These are phyloP conservation scores for Rhodotorula kratochvilovae DNA, from an alignment of 768 basidiomycete genomes.

Conservation along the genomic window DNA sequence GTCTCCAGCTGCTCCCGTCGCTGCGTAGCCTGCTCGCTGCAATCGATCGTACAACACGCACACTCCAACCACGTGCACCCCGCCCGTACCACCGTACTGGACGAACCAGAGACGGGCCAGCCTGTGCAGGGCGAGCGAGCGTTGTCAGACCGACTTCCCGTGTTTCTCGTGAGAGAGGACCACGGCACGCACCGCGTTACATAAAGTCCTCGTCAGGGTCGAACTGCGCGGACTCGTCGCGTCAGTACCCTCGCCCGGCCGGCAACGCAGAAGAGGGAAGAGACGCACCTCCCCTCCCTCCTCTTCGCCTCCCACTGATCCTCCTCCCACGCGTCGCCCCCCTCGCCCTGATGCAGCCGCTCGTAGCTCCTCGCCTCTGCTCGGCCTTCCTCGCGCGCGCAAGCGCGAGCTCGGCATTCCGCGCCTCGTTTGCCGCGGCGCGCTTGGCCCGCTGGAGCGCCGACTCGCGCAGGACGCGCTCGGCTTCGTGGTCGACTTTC, in stretches of 20 bases:
- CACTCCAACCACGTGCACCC: too few relatives aligned
- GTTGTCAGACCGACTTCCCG: too few relatives aligned
- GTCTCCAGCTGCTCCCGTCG: too few relatives aligned
- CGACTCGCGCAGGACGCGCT: slow-evolving; percentile 66
- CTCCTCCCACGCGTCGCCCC: slow-evolving; percentile 25
- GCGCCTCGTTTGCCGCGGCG: slow-evolving; percentile 72
- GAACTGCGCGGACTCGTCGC: background rate
- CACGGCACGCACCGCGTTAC: background rate
- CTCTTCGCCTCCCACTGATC: slow-evolving; percentile 28
- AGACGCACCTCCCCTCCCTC: slow-evolving; percentile 22
- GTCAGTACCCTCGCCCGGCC: background rate
- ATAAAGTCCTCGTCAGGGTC: slow-evolving; percentile 39
- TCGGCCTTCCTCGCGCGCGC: slow-evolving; percentile 73
- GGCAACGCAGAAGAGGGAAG: too few relatives aligned
- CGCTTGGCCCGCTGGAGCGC: slow-evolving; percentile 53
- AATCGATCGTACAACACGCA: too few relatives aligned
- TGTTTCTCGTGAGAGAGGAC: too few relatives aligned
- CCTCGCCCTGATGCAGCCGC: slow-evolving; percentile 12
- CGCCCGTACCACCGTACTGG: too few relatives aligned
- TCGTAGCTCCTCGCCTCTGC: slow-evolving; percentile 86
- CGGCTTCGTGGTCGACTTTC: slow-evolving; percentile 81
- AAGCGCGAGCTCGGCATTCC: slow-evolving; percentile 71
- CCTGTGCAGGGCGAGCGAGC: too few relatives aligned
- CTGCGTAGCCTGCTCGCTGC: too few relatives aligned
- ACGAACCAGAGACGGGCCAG: too few relatives aligned